Percentiles rank a stretch among this genome's conserved stretches.
Evolutionary conservation across 768 basidiomycete genomes (phyloP).

Genomic region (Lentinula detonsa): DNA sequence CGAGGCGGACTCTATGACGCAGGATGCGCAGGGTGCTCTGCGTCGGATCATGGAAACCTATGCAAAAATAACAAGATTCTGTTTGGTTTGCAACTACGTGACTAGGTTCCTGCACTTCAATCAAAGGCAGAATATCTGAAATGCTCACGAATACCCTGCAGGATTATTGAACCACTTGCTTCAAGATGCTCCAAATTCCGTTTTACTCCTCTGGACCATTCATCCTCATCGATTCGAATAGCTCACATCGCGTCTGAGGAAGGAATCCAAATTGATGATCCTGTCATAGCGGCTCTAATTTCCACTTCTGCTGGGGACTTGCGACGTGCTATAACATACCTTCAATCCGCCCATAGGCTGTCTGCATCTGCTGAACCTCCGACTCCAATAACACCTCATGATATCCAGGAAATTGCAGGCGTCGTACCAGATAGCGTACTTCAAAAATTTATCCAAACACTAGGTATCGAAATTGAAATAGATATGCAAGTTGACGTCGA

Average conservation of each 20-base stretch:
- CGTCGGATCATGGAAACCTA: constrained; percentile 99
- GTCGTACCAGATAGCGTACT: constrained; percentile 80
- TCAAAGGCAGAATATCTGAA: neutral
- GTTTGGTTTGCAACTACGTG: constrained; percentile 98
- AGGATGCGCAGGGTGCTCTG: constrained; percentile 95
- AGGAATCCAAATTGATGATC: constrained; percentile 46
- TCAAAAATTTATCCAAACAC: constrained; percentile 54
- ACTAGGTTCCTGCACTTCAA: constrained; percentile 58
- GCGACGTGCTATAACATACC: constrained; percentile 93
- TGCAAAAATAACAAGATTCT: constrained; percentile 94
- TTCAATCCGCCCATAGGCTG: constrained; percentile 91
- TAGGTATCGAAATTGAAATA: constrained; percentile 65
- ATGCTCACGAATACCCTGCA: constrained; percentile 23
- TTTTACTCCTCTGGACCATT: constrained; percentile 84
- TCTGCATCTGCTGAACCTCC: constrained; percentile 71
- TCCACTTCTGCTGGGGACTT: constrained; percentile 85
- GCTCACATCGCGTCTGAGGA: constrained; percentile 78
- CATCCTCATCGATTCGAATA: constrained; percentile 70
- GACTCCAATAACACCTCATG: constrained; percentile 62
- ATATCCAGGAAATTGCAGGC: constrained; percentile 96
- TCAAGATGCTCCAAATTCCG: constrained; percentile 99
- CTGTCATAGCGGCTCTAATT: constrained; percentile 71
- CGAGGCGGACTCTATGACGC: constrained; percentile 99
- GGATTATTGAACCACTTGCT: constrained; percentile 96
- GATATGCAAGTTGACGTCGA: constrained; percentile 44